Percentiles rank a stretch among this genome's conserved stretches.
Conservation (phyloP, 2,329 filamentous ascomycete genomes). For the Penicillium sp. region DNA sequence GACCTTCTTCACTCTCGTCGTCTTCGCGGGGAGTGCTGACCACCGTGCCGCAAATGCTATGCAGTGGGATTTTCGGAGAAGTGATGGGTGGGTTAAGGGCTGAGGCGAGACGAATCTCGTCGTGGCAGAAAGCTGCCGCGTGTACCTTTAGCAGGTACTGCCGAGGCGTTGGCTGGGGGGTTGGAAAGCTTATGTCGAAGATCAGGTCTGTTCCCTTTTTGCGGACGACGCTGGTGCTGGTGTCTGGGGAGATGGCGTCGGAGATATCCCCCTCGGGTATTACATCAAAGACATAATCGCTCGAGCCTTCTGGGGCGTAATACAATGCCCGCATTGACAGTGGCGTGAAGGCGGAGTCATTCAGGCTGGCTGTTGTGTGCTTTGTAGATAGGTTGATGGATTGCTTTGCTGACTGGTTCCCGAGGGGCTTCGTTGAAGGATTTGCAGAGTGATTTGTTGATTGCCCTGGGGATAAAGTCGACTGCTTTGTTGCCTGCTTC, state of each 20-base stretch:
- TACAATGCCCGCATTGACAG: slow-evolving; percentile 42
- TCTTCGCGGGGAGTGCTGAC: slow-evolving; percentile 37
- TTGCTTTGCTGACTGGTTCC: neutral
- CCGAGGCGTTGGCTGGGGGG: slow-evolving; percentile 34
- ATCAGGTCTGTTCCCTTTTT: slow-evolving; percentile 30
- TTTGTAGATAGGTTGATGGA: slow-evolving; percentile 18
- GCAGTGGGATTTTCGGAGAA: slow-evolving; percentile 40
- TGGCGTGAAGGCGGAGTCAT: slow-evolving; percentile 39
- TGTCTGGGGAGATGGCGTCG: slow-evolving; percentile 7
- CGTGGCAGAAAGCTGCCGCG: slow-evolving; percentile 41
- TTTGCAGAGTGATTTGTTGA: neutral
- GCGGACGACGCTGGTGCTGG: slow-evolving; percentile 15
- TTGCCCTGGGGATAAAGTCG: neutral
- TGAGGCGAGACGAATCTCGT: slow-evolving; percentile 34
- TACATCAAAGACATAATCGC: neutral
- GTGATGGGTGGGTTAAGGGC: slow-evolving; percentile 30
- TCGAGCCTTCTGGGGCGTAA: slow-evolving; percentile 24
- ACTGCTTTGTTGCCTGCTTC: neutral
- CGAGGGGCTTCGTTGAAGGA: neutral
- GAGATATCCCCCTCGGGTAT: slow-evolving; percentile 12
- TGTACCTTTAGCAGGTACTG: slow-evolving; percentile 46
- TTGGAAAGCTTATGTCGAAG: slow-evolving; percentile 39
- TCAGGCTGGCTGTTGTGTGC: slow-evolving; percentile 30
- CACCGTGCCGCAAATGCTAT: slow-evolving; percentile 44
- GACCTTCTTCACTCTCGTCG: slow-evolving; percentile 30